A percentile compares a stretch with the other conserved stretches of the same genome.
phyloP scores from a whole-genome alignment of 2,329 filamentous ascomycete species.

The Xylariaceae sp. region DNA sequence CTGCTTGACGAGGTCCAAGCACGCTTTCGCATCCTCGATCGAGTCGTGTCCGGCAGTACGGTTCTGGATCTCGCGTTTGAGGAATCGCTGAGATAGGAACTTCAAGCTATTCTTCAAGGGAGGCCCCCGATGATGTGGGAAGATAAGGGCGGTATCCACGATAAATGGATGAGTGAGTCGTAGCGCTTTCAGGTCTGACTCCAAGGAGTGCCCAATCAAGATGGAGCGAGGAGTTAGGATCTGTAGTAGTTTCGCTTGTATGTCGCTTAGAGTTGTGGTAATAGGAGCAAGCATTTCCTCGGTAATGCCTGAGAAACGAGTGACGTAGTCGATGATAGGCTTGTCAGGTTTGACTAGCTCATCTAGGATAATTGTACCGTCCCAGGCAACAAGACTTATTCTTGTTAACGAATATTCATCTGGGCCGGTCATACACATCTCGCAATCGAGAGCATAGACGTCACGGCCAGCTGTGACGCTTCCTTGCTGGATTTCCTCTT shows the following conservation, averaged over 20 bases:
- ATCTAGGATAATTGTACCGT: constrained; percentile 81
- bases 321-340: constrained; percentile 92
- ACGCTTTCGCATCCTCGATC: constrained; percentile 89
- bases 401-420: constrained; percentile 84
- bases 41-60: constrained; percentile 82
- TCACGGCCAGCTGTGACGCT: constrained; percentile 83
- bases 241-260: constrained; percentile 77
- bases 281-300: constrained; percentile 81
- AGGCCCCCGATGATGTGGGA: constrained; percentile 86
- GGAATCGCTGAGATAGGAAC: constrained; percentile 85
- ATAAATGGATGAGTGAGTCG: constrained; percentile 91
- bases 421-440: constrained; percentile 92
- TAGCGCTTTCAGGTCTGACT: constrained; percentile 83
- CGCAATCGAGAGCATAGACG: constrained; percentile 87
- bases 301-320: constrained; percentile 91
- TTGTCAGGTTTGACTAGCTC: constrained; percentile 89
- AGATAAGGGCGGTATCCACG: constrained; percentile 89
- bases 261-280: constrained; percentile 82
- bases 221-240: constrained; percentile 77
- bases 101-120: constrained; percentile 91
- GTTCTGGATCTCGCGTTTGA: constrained; percentile 87
- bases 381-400: constrained; percentile 87
- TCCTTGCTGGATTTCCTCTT: constrained; percentile 76
- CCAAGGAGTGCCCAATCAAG: constrained; percentile 80
- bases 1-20: constrained; percentile 89